phyloP scores from a whole-genome alignment of 805 yeast species.

The Yamadazyma scolyti region DNA sequence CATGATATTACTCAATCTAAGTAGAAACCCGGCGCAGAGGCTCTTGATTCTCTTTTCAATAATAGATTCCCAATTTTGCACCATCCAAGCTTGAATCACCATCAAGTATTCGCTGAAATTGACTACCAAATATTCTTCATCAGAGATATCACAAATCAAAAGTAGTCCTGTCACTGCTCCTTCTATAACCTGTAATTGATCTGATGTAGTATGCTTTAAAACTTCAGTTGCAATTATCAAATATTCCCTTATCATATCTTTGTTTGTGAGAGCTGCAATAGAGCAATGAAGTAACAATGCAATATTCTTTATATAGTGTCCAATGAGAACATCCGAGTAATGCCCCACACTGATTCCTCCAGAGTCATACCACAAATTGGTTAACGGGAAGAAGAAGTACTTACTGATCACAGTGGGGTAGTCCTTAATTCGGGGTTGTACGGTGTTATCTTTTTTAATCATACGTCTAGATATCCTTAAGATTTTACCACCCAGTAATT shows the following conservation, averaged over 20 bases:
- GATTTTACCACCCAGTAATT: constrained; percentile 37
- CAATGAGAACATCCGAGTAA: constrained; percentile 49
- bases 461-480: constrained; percentile 40
- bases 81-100: constrained; percentile 24
- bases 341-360: constrained; percentile 48
- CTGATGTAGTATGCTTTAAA: constrained; percentile 14
- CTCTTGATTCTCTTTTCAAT: constrained; percentile 36
- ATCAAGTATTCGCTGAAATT: constrained; percentile 17
- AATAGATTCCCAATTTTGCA: constrained; percentile 28
- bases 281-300: constrained; percentile 55
- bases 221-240: constrained; percentile 31
- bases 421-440: constrained; percentile 18
- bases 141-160: constrained; percentile 31
- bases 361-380: constrained; percentile 48
- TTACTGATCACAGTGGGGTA: constrained; percentile 44
- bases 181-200: constrained; percentile 33
- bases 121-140: constrained; percentile 21
- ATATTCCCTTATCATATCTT: constrained; percentile 57
- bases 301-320: constrained; percentile 59
- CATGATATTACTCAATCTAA: constrained; percentile 21
- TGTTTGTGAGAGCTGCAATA: constrained; percentile 47
- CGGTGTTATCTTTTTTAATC: constrained; percentile 9
- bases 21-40: constrained; percentile 36
- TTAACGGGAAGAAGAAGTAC: constrained; percentile 51
- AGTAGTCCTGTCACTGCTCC: constrained; percentile 36